Base-by-base conservation (phyloP, 768 basidiomycete species). In the Galerina marginata region DNA sequence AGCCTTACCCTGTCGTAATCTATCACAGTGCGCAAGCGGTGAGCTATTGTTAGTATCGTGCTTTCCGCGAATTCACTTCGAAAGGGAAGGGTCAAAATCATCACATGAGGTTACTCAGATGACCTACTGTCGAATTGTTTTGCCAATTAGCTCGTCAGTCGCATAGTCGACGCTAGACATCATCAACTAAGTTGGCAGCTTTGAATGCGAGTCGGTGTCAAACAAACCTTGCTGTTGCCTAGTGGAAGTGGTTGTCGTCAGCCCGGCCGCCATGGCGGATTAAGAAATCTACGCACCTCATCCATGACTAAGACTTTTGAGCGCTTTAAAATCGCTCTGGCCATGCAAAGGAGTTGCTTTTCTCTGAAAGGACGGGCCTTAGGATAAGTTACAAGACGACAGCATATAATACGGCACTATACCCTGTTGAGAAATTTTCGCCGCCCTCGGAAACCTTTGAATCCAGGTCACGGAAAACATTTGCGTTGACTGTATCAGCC, bases 31-130 rank as follows among this genome's bases (percentile, higher is more conserved):
- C 88, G 81, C 56, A 92, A 77, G 9, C 89, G 84, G 74, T 94
- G 92, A 11, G 92, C 92, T 56, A 94, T 92, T 0, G 91, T 93
- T 36, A 93, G 74, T 57, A 93, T 91, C 0, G 91, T 95, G 70
- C 89, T 92, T 15, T 88, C 82, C 4, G 89, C 86, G 63, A 93
- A 94, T 76, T 90, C 87, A 11, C 89, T 91, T 67, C 71, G 86
- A 88, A 90, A 92, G 4, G 45, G 16, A 16, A 29, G 12, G 25
- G 29, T 12, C 12, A 93, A 73, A 0, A 79, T 77, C 74, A 92
- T 91, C 61, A 81, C 85, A 36, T 89, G 90, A 12, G 74, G 15
- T 92, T 92, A 1, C 15, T 43, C 40, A 4, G 42, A 12, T 40
- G 40, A 78, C 87, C 69, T 67, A 91, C 90, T 87, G 83, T 74